These are phyloP conservation scores for Amanita rimosa DNA, from an alignment of 768 basidiomycete genomes.

Conservation along the genomic window DNA sequence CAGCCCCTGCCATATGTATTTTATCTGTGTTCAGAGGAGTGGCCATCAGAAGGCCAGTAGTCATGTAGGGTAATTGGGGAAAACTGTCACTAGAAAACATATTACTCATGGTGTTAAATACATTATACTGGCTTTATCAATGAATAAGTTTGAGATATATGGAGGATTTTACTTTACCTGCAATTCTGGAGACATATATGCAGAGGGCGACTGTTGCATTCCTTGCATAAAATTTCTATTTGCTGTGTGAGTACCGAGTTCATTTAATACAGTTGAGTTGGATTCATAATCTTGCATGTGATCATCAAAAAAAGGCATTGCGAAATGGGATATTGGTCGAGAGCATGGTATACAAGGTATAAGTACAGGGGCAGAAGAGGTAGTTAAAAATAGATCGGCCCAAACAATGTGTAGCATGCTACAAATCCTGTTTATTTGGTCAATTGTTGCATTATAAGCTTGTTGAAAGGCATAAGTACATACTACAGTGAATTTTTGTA, in stretches of 20 bases:
- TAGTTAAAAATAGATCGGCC: background rate
- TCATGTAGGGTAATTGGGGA: background rate
- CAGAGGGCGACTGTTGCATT: background rate
- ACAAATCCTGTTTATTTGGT: background rate
- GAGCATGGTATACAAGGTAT: background rate
- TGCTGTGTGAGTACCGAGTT: background rate
- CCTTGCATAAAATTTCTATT: background rate
- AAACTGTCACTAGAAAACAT: background rate
- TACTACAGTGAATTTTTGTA: background rate
- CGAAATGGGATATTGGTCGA: background rate
- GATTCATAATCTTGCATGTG: background rate
- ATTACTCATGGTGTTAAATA: background rate
- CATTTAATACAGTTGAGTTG: background rate
- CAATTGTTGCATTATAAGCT: background rate
- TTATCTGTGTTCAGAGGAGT: background rate
- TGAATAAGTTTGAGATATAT: background rate
- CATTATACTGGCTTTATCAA: background rate
- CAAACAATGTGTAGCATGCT: background rate
- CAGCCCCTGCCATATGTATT: background rate
- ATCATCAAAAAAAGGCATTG: background rate
- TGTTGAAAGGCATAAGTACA: background rate
- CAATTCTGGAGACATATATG: background rate
- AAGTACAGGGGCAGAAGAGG: background rate
- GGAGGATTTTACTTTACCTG: background rate
- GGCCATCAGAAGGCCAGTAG: background rate